Evolutionary conservation across 192 early-diverging fungal species (phyloP), one percentile per base, ranked within the genome.

Genomic region (Funneliformis geosporum): DNA sequence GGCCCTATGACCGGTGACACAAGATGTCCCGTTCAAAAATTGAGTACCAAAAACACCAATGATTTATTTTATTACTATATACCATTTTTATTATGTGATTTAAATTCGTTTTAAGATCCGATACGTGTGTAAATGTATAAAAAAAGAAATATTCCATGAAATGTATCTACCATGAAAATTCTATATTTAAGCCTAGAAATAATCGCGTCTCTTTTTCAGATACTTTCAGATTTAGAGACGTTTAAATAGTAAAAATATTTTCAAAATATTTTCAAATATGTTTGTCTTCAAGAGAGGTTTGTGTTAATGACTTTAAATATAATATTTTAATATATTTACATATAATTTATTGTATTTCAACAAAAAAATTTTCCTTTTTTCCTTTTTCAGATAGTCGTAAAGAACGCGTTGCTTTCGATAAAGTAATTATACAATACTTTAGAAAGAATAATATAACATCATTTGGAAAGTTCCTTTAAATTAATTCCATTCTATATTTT

Each of bases 361-460:
- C 18, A 25, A 40, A 27, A 23, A 33, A 50, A 11, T 79, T 65
- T 28, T 16, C 33, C 8, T 67, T 28, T 65, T 43, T n/a, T 59
- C 33, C 8, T 67, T 28, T 65, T 43, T n/a, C 44, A 93, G 94
- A 95, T 85, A 96, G 96, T 67, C 88, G 94, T 80, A 91, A 90
- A 80, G 97, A 99, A 83, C 89, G 91, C 81, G 97, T 99, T 61
- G 94, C 95, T 82, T 99, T 99, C 81, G 96, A 99, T 90, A 99
- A 99, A 85, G 93, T 94, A 80, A 86, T 39, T 79, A 44, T 12
- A 40, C 59, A 23, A 33, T 2, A 62, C 33, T 39, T 72, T 44
- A 38, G 12, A 40, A 46, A 5, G 60, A 23, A 18, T 50, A 21
- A 46, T 9, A 44, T 72, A 39, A 74, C 40, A 68, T 73, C 43